Evolutionary conservation across 179 eudicot species (phyloP), one percentile per base, ranked within the genome.

Genomic region (Camellia oleifera): DNA sequence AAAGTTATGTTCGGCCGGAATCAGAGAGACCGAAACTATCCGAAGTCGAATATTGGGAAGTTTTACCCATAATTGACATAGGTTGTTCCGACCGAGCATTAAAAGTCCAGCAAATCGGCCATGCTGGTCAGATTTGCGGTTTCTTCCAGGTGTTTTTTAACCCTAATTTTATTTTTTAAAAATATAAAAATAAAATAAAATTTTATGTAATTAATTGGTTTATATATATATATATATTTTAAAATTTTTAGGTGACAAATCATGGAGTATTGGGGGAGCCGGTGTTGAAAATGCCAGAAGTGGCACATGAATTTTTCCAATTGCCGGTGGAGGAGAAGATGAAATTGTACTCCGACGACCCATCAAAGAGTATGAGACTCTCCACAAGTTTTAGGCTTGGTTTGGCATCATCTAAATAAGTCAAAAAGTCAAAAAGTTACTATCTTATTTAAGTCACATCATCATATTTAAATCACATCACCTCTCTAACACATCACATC

Each of bases 301-400:
- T 90, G 50, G 90, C 90, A 0, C 17, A 84, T 0, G 97, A 90
- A 56, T 95, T 93, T 46, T 95, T 95, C 83, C 48, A 64, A 1
- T 67, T 95, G 26, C 93, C 99, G 2, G 67, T 90, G 17, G 98
- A 95, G 64, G 98, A 95, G 82, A 95, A 95, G 80, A 63, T 95
- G 92, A 95, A 95, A 78, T 54, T 90, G 44, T 95, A 95, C 83
- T 93, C 98, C 2, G 96, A 95, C 53, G 99, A 95, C 58, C 94
- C 95, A 1, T 5, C 90, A 0, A 95, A 94, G 81, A 95, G 93
- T 10, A 79, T 86, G 87, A 92, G 99, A 42, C 79, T 95, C 20
- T 92, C 95, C 0, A 94, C 99, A 1, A 95, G 99, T 69, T 95
- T 94, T 73, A 95, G 23, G 23, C 23, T 20, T 20, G 23, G 23